These are phyloP conservation scores for Boletus reticuloceps DNA, from an alignment of 768 basidiomycete species.

Conservation along the genomic window DNA sequence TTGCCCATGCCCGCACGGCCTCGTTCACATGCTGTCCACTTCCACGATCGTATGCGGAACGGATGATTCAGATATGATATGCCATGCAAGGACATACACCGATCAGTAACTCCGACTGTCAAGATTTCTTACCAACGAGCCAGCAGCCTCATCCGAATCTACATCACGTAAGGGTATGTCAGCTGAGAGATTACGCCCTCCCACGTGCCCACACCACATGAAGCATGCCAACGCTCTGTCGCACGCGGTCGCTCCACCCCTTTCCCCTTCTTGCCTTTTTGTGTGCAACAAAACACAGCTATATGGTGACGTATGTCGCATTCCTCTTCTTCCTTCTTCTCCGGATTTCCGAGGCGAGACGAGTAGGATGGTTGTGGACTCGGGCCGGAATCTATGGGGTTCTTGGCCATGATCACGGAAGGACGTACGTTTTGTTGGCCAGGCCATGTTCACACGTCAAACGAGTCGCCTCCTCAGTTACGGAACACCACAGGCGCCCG, in stretches of 20 bases:
- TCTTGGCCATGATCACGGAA: neutral
- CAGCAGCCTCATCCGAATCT: slow-evolving; percentile 1
- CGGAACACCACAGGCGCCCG: neutral
- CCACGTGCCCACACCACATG: slow-evolving; percentile 16
- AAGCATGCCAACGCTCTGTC: neutral
- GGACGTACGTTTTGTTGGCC: neutral
- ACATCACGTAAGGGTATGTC: neutral
- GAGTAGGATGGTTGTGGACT: neutral
- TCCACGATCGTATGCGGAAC: neutral
- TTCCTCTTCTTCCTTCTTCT: slow-evolving; percentile 6
- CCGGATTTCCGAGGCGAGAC: slow-evolving; percentile 21
- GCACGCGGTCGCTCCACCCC: slow-evolving; percentile 8
- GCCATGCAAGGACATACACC: neutral
- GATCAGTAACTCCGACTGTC: neutral
- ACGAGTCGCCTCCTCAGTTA: neutral
- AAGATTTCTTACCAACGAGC: neutral
- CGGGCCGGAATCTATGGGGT: neutral
- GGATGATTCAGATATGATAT: slow-evolving; percentile 1
- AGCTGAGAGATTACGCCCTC: slow-evolving; percentile 2
- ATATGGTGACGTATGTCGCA: slow-evolving; percentile 4
- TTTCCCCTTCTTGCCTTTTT: neutral
- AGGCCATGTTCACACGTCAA: slow-evolving; percentile 1
- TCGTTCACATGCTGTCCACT: neutral
- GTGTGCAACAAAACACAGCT: slow-evolving; percentile 4
- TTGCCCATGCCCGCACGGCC: neutral